These are phyloP conservation scores for Aspergillus cavernicola DNA, from an alignment of 495 filamentous ascomycete species.

Conservation along the genomic window DNA sequence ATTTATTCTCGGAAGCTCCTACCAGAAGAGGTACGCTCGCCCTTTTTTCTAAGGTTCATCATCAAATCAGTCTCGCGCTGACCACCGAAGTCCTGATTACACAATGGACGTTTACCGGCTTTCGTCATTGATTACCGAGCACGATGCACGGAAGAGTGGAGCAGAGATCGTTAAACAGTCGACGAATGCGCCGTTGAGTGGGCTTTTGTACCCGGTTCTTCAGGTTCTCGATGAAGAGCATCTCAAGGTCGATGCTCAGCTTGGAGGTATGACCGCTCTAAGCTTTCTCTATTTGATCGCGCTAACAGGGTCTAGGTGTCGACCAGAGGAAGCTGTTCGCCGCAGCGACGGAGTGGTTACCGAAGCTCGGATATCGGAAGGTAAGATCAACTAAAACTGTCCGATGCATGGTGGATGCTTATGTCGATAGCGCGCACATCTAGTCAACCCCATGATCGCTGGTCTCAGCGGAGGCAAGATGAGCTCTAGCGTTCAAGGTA, in stretches of 20 bases:
- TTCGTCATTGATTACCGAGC: constrained; percentile 30
- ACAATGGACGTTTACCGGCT: constrained; percentile 41
- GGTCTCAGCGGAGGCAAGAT: constrained; percentile 84
- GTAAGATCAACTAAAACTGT: constrained; percentile 12
- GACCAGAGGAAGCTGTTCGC: constrained; percentile 92
- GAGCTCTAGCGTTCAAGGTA: constrained; percentile 52
- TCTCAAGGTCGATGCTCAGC: constrained; percentile 78
- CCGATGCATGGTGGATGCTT: background rate
- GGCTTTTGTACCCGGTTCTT: constrained; percentile 73
- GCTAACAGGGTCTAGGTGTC: too few relatives aligned
- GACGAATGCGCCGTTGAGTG: constrained; percentile 66
- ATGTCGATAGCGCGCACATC: constrained; percentile 61
- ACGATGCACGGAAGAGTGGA: constrained; percentile 78
- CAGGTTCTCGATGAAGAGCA: constrained; percentile 92
- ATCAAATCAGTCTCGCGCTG: too few relatives aligned
- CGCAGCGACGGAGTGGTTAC: constrained; percentile 58
- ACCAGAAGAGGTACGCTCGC: constrained; percentile 63
- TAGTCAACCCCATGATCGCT: constrained; percentile 89
- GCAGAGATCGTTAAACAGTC: constrained; percentile 93
- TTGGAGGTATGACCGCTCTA: constrained; percentile 47
- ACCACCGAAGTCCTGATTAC: constrained; percentile 36
- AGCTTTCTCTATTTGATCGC: too few relatives aligned
- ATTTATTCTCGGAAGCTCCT: constrained; percentile 80
- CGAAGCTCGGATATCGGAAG: constrained; percentile 48
- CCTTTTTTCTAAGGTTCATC: too few relatives aligned